These are phyloP conservation scores for Zygnema cylindricum DNA, from an alignment of 139 green algal genomes.

Conservation along the genomic window DNA sequence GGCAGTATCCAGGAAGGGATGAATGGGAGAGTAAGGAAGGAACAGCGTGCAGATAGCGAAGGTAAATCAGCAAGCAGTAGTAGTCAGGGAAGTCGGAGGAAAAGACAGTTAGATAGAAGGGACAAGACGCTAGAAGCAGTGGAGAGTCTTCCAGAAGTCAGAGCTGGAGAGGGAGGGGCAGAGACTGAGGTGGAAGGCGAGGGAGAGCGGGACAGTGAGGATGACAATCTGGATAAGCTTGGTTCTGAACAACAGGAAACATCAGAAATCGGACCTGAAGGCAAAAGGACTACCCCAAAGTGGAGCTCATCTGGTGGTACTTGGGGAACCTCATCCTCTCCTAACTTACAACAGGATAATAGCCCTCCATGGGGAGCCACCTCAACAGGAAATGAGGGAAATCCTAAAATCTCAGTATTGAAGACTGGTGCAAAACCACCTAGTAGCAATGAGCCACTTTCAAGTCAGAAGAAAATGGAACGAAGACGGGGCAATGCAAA, in stretches of 20 bases:
- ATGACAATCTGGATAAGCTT: conserved; percentile 3
- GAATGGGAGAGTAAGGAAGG: no score
- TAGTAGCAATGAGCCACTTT: neutral
- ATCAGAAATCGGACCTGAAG: neutral
- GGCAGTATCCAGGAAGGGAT: no score
- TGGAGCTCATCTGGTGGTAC: neutral
- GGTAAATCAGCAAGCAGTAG: neutral
- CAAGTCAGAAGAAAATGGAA: neutral
- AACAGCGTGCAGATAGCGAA: neutral
- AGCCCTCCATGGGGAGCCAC: no score
- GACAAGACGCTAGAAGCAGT: neutral
- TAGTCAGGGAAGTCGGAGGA: neutral
- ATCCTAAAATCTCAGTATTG: no score
- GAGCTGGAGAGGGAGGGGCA: neutral
- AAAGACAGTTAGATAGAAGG: neutral
- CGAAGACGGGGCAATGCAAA: conserved; percentile 12
- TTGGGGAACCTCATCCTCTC: neutral
- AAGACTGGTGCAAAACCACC: no score
- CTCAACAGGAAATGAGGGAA: no score
- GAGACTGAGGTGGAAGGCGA: conserved; percentile 39
- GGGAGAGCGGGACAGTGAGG: conserved; percentile 4
- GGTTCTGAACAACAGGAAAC: neutral
- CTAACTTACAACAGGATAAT: neutral
- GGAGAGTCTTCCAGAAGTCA: neutral
- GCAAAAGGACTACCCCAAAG: neutral